These are phyloP conservation scores for Massospora cicadina DNA, from an alignment of 371 early-diverging fungal genomes.

Conservation along the genomic window DNA sequence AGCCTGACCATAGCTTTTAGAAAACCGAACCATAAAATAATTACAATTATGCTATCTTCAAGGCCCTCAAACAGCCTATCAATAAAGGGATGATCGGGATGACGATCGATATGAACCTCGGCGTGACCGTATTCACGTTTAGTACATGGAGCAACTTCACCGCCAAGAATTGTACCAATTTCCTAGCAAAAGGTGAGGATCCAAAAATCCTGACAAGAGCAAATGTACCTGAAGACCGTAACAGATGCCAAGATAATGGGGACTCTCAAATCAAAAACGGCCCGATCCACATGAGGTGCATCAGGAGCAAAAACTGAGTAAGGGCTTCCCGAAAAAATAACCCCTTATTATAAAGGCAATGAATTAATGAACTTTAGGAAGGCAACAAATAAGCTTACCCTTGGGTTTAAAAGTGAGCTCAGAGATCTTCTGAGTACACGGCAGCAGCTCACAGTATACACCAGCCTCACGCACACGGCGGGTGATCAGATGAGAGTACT, in stretches of 20 bases:
- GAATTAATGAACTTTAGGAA: not conserved
- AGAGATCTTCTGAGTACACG: conserved; percentile 85
- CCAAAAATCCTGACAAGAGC: not conserved
- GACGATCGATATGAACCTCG: conserved; percentile 37
- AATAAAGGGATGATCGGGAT: conserved; percentile 36
- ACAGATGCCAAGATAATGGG: conserved; percentile 94
- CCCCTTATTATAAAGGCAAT: conserved; percentile 19
- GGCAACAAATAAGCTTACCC: conserved; percentile 16
- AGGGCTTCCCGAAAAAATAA: conserved; percentile 90
- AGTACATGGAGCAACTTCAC: conserved; percentile 67
- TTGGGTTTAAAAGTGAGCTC: conserved; percentile 88
- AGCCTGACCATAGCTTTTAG: conserved; percentile 30
- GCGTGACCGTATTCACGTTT: conserved; percentile 94
- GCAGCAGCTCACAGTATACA: conserved; percentile 93
- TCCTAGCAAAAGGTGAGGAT: conserved; percentile 16
- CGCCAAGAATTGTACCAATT: conserved; percentile 73
- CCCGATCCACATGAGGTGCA: conserved; percentile 87
- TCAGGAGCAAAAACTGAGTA: conserved; percentile 89
- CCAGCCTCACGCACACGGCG: conserved; percentile 90
- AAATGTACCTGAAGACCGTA: conserved; percentile 74
- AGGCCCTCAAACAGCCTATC: conserved; percentile 64
- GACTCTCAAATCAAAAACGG: conserved; percentile 69
- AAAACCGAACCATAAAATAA: not conserved
- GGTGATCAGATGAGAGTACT: conserved; percentile 94
- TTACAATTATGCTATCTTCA: conserved; percentile 23